Percentiles rank a stretch among this genome's conserved stretches.
Evolutionary conservation across 2,329 filamentous ascomycete species (phyloP).

Genomic region (Penicillium sp.): DNA sequence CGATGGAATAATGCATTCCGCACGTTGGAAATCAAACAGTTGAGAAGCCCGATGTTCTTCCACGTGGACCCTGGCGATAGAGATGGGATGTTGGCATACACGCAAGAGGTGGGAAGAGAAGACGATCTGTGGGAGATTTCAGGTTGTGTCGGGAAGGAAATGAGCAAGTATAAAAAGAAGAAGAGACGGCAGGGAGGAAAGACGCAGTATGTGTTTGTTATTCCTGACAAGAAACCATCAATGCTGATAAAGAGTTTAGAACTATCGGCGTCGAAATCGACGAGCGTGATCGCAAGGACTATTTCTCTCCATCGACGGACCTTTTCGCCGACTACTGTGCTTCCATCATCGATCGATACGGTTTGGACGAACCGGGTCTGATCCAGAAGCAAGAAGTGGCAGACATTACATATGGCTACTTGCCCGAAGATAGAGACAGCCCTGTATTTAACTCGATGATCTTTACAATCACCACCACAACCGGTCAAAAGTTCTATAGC

Average conservation of each 20-base stretch:
- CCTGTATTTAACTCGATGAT: slow-evolving; percentile 48
- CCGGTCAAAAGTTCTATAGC: slow-evolving; percentile 50
- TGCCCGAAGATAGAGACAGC: slow-evolving; percentile 34
- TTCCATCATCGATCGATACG: slow-evolving; percentile 55
- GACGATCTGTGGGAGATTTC: slow-evolving; percentile 64
- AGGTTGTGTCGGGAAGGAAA: slow-evolving; percentile 70
- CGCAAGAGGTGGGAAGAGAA: slow-evolving; percentile 57
- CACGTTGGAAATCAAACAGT: slow-evolving; percentile 62
- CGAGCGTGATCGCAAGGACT: slow-evolving; percentile 63
- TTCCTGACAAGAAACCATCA: neutral
- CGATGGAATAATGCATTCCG: slow-evolving; percentile 67
- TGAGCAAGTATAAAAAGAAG: slow-evolving; percentile 70
- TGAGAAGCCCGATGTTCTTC: slow-evolving; percentile 78
- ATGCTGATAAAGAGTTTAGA: slow-evolving; percentile 6
- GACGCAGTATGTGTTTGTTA: slow-evolving; percentile 36
- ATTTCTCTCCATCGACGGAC: slow-evolving; percentile 59
- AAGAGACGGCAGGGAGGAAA: slow-evolving; percentile 61
- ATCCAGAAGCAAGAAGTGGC: slow-evolving; percentile 57
- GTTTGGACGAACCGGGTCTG: slow-evolving; percentile 48
- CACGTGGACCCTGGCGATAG: slow-evolving; percentile 71
- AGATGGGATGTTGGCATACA: slow-evolving; percentile 66
- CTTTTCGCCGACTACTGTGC: slow-evolving; percentile 61
- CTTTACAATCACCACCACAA: slow-evolving; percentile 60
- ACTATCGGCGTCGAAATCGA: slow-evolving; percentile 51
- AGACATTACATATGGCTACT: slow-evolving; percentile 56